Evolutionary conservation across 2,329 filamentous ascomycete genomes (phyloP), one percentile per base, ranked within the genome.

Genomic region (Cadophora luteo-olivacea): DNA sequence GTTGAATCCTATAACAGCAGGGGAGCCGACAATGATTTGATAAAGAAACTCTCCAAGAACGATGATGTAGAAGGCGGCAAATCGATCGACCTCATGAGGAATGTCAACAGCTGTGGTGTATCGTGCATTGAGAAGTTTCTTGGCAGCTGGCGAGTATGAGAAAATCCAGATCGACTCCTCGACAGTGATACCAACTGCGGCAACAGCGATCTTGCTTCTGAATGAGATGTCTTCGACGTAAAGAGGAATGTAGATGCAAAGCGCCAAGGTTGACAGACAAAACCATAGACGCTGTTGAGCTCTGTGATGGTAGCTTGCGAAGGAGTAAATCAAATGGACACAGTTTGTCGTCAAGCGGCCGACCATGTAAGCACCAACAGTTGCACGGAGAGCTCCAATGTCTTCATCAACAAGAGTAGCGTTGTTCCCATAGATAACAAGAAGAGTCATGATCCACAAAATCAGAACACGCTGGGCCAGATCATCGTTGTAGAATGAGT

Each of bases 401-500:
- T 83, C 80, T 60, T 80, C 78, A 62, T 83, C 81, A 22, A 81
- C 82, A 0, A 78, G 72, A 3, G 79, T 78, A 6, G 83, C 82
- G 64, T 84, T 84, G 74, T 85, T 85, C 52, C 78, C 79, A 71
- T 84, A 84, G 19, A 85, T 78, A 4, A 85, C 80, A 19, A 85
- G 76, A 5, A 83, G 73, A 3, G 82, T 81, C 83, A 85, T 85
- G 65, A 85, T 79, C 82, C 83, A 84, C n/a, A 84, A 78, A 64
- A 84, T 82, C 32, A 83, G 73, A 36, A 83, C 72, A 8, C 83
- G 81, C 72, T 85, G 83, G 1, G 80, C 69, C 24, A 85, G 72
- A 70, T 85, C 84, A 69, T 85, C 83, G 64, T 82, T 84, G 74
- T 85, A 84, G 75, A 83, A 85, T 8, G 81, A 83, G 74, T 85